Base-by-base conservation (phyloP, 2,329 filamentous ascomycete species). In the Coleophoma crateriformis region DNA sequence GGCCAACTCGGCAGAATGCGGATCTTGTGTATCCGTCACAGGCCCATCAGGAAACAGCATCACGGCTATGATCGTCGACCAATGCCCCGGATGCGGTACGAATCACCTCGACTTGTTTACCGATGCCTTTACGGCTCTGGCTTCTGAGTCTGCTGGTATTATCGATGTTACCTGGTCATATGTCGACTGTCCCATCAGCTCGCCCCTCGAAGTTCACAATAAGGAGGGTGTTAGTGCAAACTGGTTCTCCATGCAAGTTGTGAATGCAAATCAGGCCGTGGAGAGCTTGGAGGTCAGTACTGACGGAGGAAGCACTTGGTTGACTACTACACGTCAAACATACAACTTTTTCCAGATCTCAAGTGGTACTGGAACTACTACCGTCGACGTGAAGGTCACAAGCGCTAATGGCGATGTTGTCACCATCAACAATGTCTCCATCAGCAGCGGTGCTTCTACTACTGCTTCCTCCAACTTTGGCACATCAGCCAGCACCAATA, bases 301-400 rank as follows among this genome's bases (percentile, higher is more conserved):
- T 15, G 76, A 86, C 58, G 73, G 77, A 11, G 82, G 82, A 15
- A 71, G 58, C 47, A 78, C 76, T 13, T 86, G 81, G 82, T 64
- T 75, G 63, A 45, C 62, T n/a, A 84, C 82, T 0, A 71, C 67
- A 2, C 71, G 82, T 44, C 64, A 71, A 49, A 64, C 68, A 27
- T 81, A 81, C 63, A 79, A 85, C 71, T 86, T 74, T 68, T 86
- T 85, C 42, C 75, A 85, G 71, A 73, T 82, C 56, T 50, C 68
- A 0, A 68, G 71, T 50, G 82, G 82, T 0, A 83, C 81, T 57
- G 77, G 79, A 0, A 73, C 71, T 0, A 64, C 70, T 8, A 73
- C 64, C 3, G 78, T 85, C 1, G 72, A 77, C 55, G 70, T 85
- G 34, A 74, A 71, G 52, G 70, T 84, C 35, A 84, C 79, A 1